A percentile compares a stretch with the other conserved stretches of the same genome.
These are phyloP conservation scores for Diaporthe citri DNA, from an alignment of 2,329 filamentous ascomycete species.

Conservation along the genomic window DNA sequence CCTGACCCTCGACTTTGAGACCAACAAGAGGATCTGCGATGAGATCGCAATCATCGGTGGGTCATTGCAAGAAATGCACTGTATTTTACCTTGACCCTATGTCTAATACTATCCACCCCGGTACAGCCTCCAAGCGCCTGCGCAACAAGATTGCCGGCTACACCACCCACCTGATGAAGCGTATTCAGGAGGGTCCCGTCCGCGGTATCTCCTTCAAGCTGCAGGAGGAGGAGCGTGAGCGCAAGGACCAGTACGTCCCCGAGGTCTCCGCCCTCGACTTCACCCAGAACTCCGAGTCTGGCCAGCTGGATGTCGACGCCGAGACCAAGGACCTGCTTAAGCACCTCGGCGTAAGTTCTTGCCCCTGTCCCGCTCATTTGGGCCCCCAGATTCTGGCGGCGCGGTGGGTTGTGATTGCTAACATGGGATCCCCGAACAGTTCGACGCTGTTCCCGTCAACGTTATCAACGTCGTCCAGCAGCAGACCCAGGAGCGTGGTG, in stretches of 20 bases:
- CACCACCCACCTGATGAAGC: conserved; percentile 99
- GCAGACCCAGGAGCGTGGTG: conserved; percentile 83
- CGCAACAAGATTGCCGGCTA: conserved; percentile 99
- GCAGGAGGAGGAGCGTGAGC: conserved; percentile 99
- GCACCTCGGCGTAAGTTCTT: conserved; percentile 93
- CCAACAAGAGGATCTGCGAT: conserved; percentile 99
- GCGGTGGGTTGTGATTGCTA: conserved; percentile 9
- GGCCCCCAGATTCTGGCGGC: conserved; percentile 41
- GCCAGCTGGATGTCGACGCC: conserved; percentile 92
- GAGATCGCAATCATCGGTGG: conserved; percentile 92
- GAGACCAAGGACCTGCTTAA: conserved; percentile 99
- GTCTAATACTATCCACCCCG: no score
- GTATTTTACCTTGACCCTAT: no score
- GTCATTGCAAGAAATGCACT: no score
- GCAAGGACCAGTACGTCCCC: conserved; percentile 99
- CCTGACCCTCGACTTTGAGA: conserved; percentile 99
- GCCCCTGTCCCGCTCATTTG: conserved; percentile 46
- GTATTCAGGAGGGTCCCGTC: conserved; percentile 98
- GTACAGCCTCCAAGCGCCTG: conserved; percentile 88
- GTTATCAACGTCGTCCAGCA: conserved; percentile 91
- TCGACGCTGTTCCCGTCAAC: conserved; percentile 98
- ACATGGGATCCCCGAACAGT: conserved; percentile 65
- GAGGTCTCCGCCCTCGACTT: conserved; percentile 99
- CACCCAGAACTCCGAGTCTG: conserved; percentile 91
- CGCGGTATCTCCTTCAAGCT: conserved; percentile 99